Conservation (phyloP, 2,329 filamentous ascomycete genomes). For the Colletotrichum sp. region DNA sequence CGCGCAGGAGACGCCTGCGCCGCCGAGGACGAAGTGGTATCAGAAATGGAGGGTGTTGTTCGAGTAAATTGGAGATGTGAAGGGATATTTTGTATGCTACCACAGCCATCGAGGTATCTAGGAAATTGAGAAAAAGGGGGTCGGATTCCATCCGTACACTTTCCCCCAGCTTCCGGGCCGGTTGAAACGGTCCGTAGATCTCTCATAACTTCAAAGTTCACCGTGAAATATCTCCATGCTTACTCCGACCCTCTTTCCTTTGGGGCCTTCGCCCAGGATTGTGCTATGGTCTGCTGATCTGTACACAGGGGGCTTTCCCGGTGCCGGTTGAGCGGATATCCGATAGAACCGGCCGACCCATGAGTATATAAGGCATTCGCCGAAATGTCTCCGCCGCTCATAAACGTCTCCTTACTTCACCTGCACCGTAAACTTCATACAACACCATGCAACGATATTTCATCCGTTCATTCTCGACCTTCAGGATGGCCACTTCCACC, state of each 20-base stretch:
- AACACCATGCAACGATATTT: no score
- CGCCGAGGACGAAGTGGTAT: not conserved
- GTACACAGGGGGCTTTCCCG: accelerated
- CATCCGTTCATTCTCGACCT: no score
- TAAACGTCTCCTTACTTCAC: no score
- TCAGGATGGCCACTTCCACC: no score
- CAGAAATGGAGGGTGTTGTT: not conserved
- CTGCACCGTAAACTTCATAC: no score
- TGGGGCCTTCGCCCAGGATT: not conserved
- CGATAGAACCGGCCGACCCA: accelerated
- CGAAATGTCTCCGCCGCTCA: no score
- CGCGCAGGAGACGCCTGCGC: not conserved
- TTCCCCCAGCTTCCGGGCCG: not conserved
- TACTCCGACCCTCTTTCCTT: accelerated
- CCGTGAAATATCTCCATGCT: accelerated
- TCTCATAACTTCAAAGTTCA: not conserved
- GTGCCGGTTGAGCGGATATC: no score
- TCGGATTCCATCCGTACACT: not conserved
- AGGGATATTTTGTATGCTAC: not conserved
- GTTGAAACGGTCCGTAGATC: not conserved
- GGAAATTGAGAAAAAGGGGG: not conserved
- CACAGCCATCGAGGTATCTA: not conserved
- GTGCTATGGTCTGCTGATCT: not conserved
- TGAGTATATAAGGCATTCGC: accelerated
- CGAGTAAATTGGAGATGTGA: not conserved